Conservation (phyloP, 331 rosid species). For the Acacia concinna region DNA sequence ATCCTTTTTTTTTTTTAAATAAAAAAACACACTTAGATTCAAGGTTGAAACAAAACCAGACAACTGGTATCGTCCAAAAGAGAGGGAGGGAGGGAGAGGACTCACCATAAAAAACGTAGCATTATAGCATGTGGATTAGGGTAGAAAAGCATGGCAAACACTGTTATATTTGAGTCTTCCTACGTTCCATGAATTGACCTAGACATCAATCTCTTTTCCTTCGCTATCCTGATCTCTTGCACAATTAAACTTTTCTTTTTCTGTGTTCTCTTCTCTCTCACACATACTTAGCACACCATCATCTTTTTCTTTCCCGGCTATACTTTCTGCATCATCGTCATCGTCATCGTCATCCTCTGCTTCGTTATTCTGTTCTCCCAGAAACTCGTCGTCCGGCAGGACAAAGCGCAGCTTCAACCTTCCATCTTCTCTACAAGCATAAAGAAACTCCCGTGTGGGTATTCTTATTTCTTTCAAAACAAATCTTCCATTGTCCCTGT, state of each 20-base stretch:
- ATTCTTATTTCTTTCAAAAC: constrained; percentile 72
- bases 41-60: neutral
- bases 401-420: constrained; percentile 77
- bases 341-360: constrained; percentile 31
- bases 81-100: neutral
- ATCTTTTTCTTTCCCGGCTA: neutral
- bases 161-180: neutral
- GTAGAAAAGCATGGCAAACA: neutral
- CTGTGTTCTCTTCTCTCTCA: constrained; percentile 4
- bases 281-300: constrained; percentile 2
- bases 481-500: constrained; percentile 81
- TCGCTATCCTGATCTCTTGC: constrained; percentile 29
- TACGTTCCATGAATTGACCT: constrained; percentile 27
- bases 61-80: neutral
- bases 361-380: constrained; percentile 38
- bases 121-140: neutral
- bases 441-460: constrained; percentile 70
- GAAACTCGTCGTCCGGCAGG: constrained; percentile 46
- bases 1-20: too few relatives aligned
- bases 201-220: constrained; percentile 21
- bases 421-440: constrained; percentile 86
- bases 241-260: constrained; percentile 20
- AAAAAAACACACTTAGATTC: neutral
- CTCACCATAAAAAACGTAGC: neutral
- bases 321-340: constrained; percentile 21